phyloP scores from a whole-genome alignment of 805 yeast genomes.

The Myxozyma melibiosi region DNA sequence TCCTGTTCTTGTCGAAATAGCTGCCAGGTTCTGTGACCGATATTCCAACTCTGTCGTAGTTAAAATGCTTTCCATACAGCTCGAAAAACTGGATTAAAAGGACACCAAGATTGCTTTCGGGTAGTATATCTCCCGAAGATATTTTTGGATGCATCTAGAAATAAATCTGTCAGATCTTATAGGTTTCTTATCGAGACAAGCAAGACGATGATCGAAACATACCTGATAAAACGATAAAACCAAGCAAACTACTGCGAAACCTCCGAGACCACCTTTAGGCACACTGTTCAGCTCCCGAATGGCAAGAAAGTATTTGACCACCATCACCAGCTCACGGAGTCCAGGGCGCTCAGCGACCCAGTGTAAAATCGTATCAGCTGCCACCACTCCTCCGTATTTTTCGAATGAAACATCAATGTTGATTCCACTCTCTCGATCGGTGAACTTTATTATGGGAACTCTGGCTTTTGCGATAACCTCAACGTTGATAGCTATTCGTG shows the following conservation, averaged over 20 bases:
- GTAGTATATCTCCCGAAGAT: conserved; percentile 63
- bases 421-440: conserved; percentile 68
- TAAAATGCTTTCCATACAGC: conserved; percentile 85
- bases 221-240: conserved; percentile 70
- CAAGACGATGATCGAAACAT: neutral
- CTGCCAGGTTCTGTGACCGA: conserved; percentile 57
- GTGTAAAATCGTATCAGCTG: conserved; percentile 71
- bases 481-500: conserved; percentile 65
- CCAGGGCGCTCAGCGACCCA: conserved; percentile 81
- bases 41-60: conserved; percentile 76
- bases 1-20: conserved; percentile 60
- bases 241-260: conserved; percentile 87
- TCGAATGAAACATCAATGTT: conserved; percentile 92
- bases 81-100: conserved; percentile 89
- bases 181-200: neutral
- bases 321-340: conserved; percentile 74
- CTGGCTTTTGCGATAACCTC: conserved; percentile 88
- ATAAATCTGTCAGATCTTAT: neutral
- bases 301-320: conserved; percentile 81
- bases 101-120: conserved; percentile 79
- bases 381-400: conserved; percentile 73
- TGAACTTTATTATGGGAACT: conserved; percentile 91
- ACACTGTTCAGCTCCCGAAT: conserved; percentile 81
- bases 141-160: conserved; percentile 71
- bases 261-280: conserved; percentile 92